Evolutionary conservation across 768 basidiomycete genomes (phyloP).

Genomic region (Trametes maxima): DNA sequence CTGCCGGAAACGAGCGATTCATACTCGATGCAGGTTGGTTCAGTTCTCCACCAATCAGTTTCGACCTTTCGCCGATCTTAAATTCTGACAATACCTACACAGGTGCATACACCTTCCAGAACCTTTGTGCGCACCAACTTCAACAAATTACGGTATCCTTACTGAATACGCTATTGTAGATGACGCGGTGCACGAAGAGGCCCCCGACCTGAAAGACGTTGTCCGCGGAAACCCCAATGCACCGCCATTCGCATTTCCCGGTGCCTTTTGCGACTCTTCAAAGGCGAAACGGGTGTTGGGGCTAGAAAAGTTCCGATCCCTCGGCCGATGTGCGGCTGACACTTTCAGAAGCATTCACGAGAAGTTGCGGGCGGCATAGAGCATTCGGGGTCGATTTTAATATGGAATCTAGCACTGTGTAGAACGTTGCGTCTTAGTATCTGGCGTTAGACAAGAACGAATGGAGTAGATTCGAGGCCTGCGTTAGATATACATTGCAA

Average conservation of each 20-base stretch:
- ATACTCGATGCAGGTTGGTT: slow-evolving; percentile 26
- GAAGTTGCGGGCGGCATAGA: background rate
- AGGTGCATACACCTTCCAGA: slow-evolving; percentile 22
- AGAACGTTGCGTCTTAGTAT: no score
- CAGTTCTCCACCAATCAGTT: no score
- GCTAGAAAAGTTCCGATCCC: slow-evolving; percentile 1
- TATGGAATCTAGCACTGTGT: background rate
- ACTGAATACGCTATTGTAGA: background rate
- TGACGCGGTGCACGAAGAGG: slow-evolving; percentile 2
- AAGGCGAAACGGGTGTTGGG: background rate
- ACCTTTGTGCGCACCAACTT: slow-evolving; percentile 12
- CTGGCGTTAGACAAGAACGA: background rate
- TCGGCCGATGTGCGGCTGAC: slow-evolving; percentile 6
- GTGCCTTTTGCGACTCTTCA: slow-evolving; percentile 1
- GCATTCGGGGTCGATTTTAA: no score
- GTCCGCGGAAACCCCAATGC: slow-evolving; percentile 6
- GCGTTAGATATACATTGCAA: slow-evolving; percentile 20
- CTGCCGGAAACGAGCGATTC: slow-evolving; percentile 42
- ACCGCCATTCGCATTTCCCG: slow-evolving; percentile 2
- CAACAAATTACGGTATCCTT: background rate
- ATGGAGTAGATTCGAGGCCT: background rate
- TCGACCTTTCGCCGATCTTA: no score
- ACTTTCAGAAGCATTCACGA: slow-evolving; percentile 5
- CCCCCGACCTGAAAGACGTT: slow-evolving; percentile 1
- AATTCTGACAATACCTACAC: no score